Evolutionary conservation across 805 yeast species (phyloP), one percentile per base, ranked within the genome.

Genomic region (Pichia kluyveri): DNA sequence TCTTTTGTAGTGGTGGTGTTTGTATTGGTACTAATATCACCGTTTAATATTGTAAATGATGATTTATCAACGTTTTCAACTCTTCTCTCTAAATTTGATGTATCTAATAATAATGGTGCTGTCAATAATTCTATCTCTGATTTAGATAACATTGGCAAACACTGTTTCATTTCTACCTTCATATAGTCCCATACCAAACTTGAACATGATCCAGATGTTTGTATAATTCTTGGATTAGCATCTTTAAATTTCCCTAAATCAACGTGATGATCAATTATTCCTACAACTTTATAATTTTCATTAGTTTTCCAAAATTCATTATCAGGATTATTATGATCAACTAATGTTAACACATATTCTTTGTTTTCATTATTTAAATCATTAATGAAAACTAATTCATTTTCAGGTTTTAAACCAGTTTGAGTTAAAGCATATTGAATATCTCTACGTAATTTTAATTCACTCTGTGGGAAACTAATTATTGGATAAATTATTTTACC

Each of bases 201-300:
- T 5, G 88, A 75, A 62, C 96, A 89, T 51, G 96, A 86, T 0
- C 97, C 98, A 42, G 77, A 67, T 3, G 71, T 66, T 41, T 68
- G 63, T 41, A 90, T 70, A 2, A 83, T 65, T 46, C 93, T 66
- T 0, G 96, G 96, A 1, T 46, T 45, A 0, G 80, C 80, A 41
- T 76, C 68, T 17, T 54, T 37, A 54, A 70, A 78, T 9, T 66
- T 62, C 0, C 67, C 67, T 52, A 82, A 84, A 57, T 90, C 96
- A 17, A 73, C 83, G 61, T 91, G 99, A 61, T 91, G 99, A 61
- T 91, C 99, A 27, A 93, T 77, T 8, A 93, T 78, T 0, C 81
- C 82, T 1, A 65, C 63, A 0, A 84, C 79, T 6, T 62, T 56
- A 8, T 49, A 59, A 7, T 63, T 44, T 9, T 54, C 50, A 4